These are phyloP conservation scores for Magnusiomyces magnusii DNA, from an alignment of 1,139 yeast genomes.

Conservation along the genomic window DNA sequence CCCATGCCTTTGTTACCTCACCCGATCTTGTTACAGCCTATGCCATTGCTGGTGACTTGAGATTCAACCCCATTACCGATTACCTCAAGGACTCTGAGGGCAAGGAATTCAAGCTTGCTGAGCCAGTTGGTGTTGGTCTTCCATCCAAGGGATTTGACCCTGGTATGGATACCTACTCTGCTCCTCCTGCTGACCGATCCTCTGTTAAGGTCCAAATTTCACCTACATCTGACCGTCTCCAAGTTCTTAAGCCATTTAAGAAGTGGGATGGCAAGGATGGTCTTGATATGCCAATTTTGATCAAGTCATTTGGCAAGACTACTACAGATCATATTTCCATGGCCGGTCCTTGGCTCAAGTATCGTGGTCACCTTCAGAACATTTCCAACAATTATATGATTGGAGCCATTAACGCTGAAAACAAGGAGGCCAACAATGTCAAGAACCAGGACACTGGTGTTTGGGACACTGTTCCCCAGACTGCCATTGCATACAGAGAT, in stretches of 20 bases:
- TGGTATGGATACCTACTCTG: constrained; percentile 89
- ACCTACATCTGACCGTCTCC: constrained; percentile 73
- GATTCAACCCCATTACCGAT: constrained; percentile 83
- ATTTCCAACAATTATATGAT: constrained; percentile 98
- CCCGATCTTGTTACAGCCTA: constrained; percentile 97
- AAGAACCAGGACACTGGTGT: constrained; percentile 89
- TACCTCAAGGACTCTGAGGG: constrained; percentile 60
- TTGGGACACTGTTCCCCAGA: constrained; percentile 93
- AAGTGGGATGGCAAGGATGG: constrained; percentile 84
- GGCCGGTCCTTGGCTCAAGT: constrained; percentile 99
- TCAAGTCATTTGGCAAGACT: constrained; percentile 96
- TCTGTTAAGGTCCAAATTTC: constrained; percentile 64
- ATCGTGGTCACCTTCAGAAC: constrained; percentile 99
- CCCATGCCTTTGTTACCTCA: constrained; percentile 93
- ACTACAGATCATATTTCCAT: constrained; percentile 97
- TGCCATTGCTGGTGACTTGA: constrained; percentile 87
- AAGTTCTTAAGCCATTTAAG: constrained; percentile 78
- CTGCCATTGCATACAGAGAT: constrained; percentile 88
- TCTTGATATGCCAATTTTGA: constrained; percentile 66
- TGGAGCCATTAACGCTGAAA: constrained; percentile 98
- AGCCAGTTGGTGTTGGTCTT: constrained; percentile 72
- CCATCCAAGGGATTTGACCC: constrained; percentile 70
- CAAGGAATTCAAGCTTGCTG: constrained; percentile 58
- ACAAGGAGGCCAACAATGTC: constrained; percentile 88
- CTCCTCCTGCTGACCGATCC: constrained; percentile 88